Evolutionary conservation across 2,329 filamentous ascomycete species (phyloP), one percentile per base, ranked within the genome.

Genomic region (Verruconis gallopava): DNA sequence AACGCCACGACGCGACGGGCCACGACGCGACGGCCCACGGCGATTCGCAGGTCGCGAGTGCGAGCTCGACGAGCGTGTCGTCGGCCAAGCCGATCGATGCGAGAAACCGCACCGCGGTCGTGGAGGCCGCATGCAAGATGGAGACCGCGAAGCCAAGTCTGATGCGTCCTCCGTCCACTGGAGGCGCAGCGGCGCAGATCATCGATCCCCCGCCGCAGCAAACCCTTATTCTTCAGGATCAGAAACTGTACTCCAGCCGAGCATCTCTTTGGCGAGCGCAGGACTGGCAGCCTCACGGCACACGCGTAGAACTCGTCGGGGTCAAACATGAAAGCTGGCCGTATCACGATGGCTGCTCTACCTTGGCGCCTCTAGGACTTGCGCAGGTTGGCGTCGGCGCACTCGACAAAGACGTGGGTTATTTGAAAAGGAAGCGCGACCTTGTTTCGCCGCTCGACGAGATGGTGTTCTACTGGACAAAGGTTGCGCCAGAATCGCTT

Each of bases 391-490:
- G 25, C 9, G n/a, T 30, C n/a, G 25, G n/a, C n/a, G 25, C 25
- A 30, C 9, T n/a, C 25, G 25, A 30, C 25, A 30, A 30, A 9
- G 6, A 9, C 6, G 9, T 30, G 25, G n/a, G n/a, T 9, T 9
- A 30, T n/a, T n/a, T 30, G 9, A n/a, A 30, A n/a, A 11, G 4
- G 6, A 5, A 21, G 18, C 44, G 46, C 4, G 38, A 45, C 18
- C 40, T 42, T 13, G 33, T 40, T 6, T 48, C 48, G 9, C 37
- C 41, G 11, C 40, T 49, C 6, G 48, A 48, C 20, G 48, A 49
- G 21, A 5, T 48, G 21, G 20, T 47, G 14, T 44, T 44, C 40
- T 42, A 49, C 41, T 46, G 46, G 46, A 47, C 42, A 15, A 36
- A 40, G 3, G 36, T 41, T n/a, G 37, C 47, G 12, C 36, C 37